These are phyloP conservation scores for Fusarium burgessii DNA, from an alignment of 2,329 filamentous ascomycete species.

Conservation along the genomic window DNA sequence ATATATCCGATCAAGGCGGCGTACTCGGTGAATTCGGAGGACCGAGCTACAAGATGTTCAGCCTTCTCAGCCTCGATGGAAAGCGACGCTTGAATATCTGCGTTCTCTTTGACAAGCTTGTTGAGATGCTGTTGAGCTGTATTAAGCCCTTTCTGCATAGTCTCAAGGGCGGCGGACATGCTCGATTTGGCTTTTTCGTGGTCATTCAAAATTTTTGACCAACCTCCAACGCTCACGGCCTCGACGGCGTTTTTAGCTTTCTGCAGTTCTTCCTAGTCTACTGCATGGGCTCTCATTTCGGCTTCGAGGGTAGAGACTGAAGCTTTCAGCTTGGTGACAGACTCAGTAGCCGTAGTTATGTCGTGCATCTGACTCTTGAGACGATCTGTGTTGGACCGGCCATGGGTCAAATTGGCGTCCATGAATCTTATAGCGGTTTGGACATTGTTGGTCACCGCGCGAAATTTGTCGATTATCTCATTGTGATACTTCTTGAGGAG, in stretches of 20 bases:
- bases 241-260: neutral
- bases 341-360: fast-evolving
- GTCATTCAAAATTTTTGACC: neutral
- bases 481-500: neutral
- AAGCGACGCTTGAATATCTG: neutral
- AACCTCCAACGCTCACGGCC: neutral
- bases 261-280: neutral
- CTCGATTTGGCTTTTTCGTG: neutral
- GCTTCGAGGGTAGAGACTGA: neutral
- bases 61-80: neutral
- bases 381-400: neutral
- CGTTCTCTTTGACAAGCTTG: neutral
- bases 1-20: neutral
- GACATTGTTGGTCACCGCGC: neutral
- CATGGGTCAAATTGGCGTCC: neutral
- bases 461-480: neutral
- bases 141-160: neutral
- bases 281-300: neutral
- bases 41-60: fast-evolving
- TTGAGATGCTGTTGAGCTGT: neutral
- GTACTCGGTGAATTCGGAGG: neutral
- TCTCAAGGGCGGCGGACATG: neutral
- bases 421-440: neutral
- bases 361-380: neutral
- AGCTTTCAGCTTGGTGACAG: neutral